Percentiles rank a stretch among this genome's conserved stretches.
These are phyloP conservation scores for Pseudogymnoascus destructans DNA, from an alignment of 2,329 filamentous ascomycete genomes.

Conservation along the genomic window DNA sequence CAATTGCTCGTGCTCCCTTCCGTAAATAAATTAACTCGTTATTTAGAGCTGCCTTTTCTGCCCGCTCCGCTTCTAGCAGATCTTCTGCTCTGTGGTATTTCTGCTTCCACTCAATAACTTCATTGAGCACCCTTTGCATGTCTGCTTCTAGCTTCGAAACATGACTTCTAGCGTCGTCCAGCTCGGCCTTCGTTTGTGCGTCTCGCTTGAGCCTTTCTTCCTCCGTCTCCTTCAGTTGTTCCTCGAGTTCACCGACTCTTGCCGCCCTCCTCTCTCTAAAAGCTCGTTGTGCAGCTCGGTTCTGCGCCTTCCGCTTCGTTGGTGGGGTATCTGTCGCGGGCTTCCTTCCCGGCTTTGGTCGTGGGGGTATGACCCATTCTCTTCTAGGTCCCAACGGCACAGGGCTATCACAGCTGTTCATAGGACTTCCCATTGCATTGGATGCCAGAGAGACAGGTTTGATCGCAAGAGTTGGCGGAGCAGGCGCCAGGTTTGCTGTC, in stretches of 20 bases:
- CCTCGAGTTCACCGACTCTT: constrained; percentile 64
- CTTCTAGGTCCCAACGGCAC: constrained; percentile 53
- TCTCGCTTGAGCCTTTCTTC: constrained; percentile 44
- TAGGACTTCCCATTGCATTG: constrained; percentile 17
- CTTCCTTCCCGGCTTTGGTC: constrained; percentile 84
- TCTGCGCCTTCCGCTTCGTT: constrained; percentile 89
- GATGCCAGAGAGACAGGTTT: constrained; percentile 27
- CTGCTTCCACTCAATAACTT: constrained; percentile 25
- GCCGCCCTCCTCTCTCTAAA: constrained; percentile 81
- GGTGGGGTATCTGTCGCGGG: constrained; percentile 85
- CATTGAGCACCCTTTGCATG: constrained; percentile 45
- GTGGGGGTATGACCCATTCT: constrained; percentile 75
- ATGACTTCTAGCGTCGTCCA: constrained; percentile 29
- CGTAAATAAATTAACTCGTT: constrained; percentile 29
- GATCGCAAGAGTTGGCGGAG: constrained; percentile 27
- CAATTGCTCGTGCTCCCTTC: constrained; percentile 22
- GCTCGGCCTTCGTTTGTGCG: constrained; percentile 34
- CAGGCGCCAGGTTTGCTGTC: constrained; percentile 25
- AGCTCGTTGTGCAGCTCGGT: constrained; percentile 77
- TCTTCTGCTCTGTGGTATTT: constrained; percentile 25
- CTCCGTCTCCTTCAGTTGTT: constrained; percentile 49
- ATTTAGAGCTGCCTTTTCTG: constrained; percentile 31
- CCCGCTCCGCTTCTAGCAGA: constrained; percentile 26
- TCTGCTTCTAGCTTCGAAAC: constrained; percentile 49
- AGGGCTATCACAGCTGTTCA: constrained; percentile 28